Evolutionary conservation across 2,329 filamentous ascomycete genomes (phyloP).

Genomic region (Blastomyces gilchristii): DNA sequence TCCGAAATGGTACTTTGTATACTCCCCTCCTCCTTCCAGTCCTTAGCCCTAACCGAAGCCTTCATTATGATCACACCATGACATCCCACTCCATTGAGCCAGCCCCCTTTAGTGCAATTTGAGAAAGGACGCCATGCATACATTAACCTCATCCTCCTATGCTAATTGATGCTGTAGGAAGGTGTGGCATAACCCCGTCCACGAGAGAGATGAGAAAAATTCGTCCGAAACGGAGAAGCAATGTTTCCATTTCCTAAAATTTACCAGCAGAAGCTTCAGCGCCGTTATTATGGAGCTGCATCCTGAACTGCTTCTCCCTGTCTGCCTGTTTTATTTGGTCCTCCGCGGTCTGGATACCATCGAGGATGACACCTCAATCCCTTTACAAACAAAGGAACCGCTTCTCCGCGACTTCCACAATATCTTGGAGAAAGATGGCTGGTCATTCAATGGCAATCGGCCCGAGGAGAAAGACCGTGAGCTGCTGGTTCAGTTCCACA

Average conservation of each 20-base stretch:
- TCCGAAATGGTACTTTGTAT: not conserved
- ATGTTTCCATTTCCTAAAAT: conserved; percentile 77
- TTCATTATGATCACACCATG: not conserved
- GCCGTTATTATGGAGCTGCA: conserved; percentile 93
- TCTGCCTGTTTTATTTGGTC: conserved; percentile 85
- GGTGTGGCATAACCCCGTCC: conserved; percentile 90
- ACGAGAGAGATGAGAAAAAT: conserved; percentile 65
- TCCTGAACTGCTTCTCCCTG: conserved; percentile 79
- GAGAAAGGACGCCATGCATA: not conserved
- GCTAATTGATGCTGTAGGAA: conserved; percentile 51
- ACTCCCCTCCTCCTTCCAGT: not conserved
- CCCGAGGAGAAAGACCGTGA: conserved; percentile 91
- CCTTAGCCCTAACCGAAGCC: not conserved
- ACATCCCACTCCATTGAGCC: not conserved
- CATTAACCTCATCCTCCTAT: not conserved
- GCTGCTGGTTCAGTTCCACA: conserved; percentile 83
- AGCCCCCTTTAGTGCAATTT: not conserved
- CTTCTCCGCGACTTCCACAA: conserved; percentile 73
- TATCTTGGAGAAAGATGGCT: conserved; percentile 70
- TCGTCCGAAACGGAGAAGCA: conserved; percentile 63
- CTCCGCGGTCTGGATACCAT: conserved; percentile 94
- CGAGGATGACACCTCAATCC: conserved; percentile 94
- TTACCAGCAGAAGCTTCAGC: conserved; percentile 87
- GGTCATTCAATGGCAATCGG: conserved; percentile 79
- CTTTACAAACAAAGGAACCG: conserved; percentile 71